A percentile compares a stretch with the other conserved stretches of the same genome.
These are phyloP conservation scores for Aureobasidium mangrovei DNA, from an alignment of 2,329 filamentous ascomycete species.

Conservation along the genomic window DNA sequence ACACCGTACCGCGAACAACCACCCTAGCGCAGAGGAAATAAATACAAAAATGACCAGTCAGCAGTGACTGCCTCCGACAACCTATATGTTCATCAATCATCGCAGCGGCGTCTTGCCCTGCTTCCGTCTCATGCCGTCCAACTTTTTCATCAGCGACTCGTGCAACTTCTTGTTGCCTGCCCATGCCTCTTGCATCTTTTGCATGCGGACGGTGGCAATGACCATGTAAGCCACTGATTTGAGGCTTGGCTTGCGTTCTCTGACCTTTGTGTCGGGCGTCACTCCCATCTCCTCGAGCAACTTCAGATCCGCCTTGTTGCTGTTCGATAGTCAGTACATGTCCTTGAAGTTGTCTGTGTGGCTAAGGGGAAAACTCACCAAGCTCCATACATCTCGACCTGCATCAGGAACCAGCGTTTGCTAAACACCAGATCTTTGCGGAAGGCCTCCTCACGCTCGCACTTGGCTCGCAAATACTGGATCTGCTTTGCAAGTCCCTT, in stretches of 20 bases:
- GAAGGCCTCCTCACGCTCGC: conserved; percentile 71
- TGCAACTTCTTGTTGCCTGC: conserved; percentile 42
- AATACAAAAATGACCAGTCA: not conserved
- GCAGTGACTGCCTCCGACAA: not conserved
- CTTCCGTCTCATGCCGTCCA: conserved; percentile 36
- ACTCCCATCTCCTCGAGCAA: conserved; percentile 79
- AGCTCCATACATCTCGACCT: conserved; percentile 75
- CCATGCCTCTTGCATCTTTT: conserved; percentile 42
- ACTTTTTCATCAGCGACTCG: conserved; percentile 36
- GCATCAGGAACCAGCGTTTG: conserved; percentile 72
- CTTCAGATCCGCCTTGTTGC: conserved; percentile 84
- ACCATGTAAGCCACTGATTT: conserved; percentile 41
- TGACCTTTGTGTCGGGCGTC: conserved; percentile 39
- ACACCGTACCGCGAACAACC: not conserved
- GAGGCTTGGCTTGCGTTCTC: conserved; percentile 38
- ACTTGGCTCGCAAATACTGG: conserved; percentile 76
- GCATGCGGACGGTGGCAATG: conserved; percentile 44
- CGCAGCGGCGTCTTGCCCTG: conserved; percentile 11
- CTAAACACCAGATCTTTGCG: conserved; percentile 73
- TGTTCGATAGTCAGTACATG: conserved; percentile 32
- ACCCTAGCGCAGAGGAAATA: not conserved
- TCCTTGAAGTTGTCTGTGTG: not conserved
- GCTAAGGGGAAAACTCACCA: conserved; percentile 59
- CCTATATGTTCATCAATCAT: conserved; percentile 9
- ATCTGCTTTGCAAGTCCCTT: conserved; percentile 82